Base-by-base conservation (phyloP, 768 basidiomycete genomes). In the Multifurca ochricompacta region DNA sequence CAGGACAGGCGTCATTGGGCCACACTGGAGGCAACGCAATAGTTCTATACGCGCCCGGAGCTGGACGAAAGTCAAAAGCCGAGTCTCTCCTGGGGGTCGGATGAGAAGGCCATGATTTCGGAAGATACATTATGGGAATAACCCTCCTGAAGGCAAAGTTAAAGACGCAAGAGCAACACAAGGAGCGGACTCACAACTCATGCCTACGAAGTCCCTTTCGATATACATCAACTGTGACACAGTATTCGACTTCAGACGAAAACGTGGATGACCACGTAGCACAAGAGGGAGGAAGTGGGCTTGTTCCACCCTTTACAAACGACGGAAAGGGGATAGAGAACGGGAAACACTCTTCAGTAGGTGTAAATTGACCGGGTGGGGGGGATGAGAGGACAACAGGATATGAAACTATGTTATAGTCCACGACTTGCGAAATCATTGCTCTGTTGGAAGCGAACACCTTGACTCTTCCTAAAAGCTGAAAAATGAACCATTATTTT, bases 281-380 rank as follows among this genome's bases (percentile, higher is more conserved):
- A 59, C 57, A 72, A 3, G 74, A 72, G 9, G 75, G 74, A 3
- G 76, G 75, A 6, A 74, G 68, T 16, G 60, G 60, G 18, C 62
- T 62, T 9, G 34, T 59, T 21, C 60, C 59, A 16, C 66, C 69
- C 23, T 64, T 62, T 36, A 69, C 63, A 53, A 68, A 64, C 8
- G 65, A 59, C 8, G 75, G 75, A 59, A 76, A 69, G 9, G 69
- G 63, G 14, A 77, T 65, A 19, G 70, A 68, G 64, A 78, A 76
- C 6, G 45, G 32, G 40, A 58, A 48, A 14, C 7, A 28, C 16
- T 53, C 45, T 8, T 53, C 50, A n/a, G 59, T 59, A 3, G 56
- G 56, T 14, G 45, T 16, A 14, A 25, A 48, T 64, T 43, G 19
- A 23, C 40, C 54, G 5, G 36, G 37, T 16, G 54, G 39, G 19